phyloP scores from a whole-genome alignment of 140 eudicot genomes.

The Ambrosia hybrid region DNA sequence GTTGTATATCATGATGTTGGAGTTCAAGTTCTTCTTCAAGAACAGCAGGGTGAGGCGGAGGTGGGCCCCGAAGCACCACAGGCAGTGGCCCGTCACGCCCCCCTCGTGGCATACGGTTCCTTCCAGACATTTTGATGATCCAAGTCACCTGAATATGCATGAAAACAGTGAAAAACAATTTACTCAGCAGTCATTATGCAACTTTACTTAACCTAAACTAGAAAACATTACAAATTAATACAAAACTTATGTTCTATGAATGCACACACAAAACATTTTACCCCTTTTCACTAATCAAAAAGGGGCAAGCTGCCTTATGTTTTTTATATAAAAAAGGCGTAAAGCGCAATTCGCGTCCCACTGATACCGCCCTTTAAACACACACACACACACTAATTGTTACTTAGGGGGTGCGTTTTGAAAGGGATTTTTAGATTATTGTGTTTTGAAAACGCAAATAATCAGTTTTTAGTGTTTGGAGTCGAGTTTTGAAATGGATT shows the following conservation, averaged over 20 bases:
- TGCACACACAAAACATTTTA: too few relatives aligned
- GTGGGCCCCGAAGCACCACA: constrained; percentile 55
- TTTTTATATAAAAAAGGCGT: too few relatives aligned
- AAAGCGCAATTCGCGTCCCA: too few relatives aligned
- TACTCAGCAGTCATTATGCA: background rate
- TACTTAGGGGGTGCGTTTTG: background rate
- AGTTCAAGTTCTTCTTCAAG: constrained; percentile 85
- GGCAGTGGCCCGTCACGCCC: constrained; percentile 60
- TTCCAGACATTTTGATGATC: constrained; percentile 64
- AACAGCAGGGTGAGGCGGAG: constrained; percentile 72
- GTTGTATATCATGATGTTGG: constrained; percentile 72
- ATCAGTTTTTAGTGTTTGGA: too few relatives aligned
- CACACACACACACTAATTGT: background rate
- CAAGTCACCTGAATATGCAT: constrained; percentile 7
- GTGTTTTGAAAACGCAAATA: too few relatives aligned
- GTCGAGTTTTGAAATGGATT: too few relatives aligned
- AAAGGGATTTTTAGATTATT: too few relatives aligned
- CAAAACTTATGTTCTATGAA: too few relatives aligned
- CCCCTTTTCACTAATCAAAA: background rate
- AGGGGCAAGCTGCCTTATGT: background rate
- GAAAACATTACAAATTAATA: background rate
- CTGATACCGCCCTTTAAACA: too few relatives aligned
- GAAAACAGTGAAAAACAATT: background rate
- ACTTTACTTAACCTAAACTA: background rate
- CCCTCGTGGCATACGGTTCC: constrained; percentile 65